These are phyloP conservation scores for Ophiosphaerella herpotricha DNA, from an alignment of 2,329 filamentous ascomycete genomes.

Conservation along the genomic window DNA sequence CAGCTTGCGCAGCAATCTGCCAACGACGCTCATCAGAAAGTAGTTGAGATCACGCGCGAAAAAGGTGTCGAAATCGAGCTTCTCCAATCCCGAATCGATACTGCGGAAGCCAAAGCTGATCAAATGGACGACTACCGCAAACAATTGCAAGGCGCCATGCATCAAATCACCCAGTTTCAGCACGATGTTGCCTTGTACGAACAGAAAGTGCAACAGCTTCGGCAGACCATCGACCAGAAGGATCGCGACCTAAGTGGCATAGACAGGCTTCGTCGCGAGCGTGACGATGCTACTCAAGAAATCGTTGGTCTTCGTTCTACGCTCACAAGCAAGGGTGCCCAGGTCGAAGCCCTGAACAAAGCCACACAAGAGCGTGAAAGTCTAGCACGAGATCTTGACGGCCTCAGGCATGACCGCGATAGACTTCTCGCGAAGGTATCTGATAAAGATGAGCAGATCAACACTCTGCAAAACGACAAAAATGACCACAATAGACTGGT, in stretches of 20 bases:
- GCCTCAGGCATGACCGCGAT: constrained; percentile 40
- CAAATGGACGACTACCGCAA: constrained; percentile 43
- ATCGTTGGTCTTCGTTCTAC: constrained; percentile 34
- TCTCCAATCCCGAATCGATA: constrained; percentile 42
- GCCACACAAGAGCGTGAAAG: constrained; percentile 33
- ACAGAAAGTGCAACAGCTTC: constrained; percentile 38
- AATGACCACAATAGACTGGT: constrained; percentile 37
- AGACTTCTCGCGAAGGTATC: constrained; percentile 30
- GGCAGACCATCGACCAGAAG: constrained; percentile 32
- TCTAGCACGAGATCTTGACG: constrained; percentile 32
- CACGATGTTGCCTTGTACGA: constrained; percentile 35
- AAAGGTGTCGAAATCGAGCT: constrained; percentile 46
- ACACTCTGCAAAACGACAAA: constrained; percentile 31
- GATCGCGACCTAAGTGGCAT: constrained; percentile 37
- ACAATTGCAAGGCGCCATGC: constrained; percentile 41
- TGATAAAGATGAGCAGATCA: constrained; percentile 37
- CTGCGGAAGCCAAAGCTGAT: constrained; percentile 40
- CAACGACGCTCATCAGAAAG: constrained; percentile 44
- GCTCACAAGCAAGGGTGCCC: constrained; percentile 34
- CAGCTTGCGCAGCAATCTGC: constrained; percentile 49
- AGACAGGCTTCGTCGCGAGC: constrained; percentile 33
- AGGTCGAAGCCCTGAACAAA: constrained; percentile 39
- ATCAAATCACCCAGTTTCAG: constrained; percentile 40
- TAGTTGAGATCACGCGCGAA: constrained; percentile 43
- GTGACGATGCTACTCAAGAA: constrained; percentile 41